phyloP scores from a whole-genome alignment of 495 filamentous ascomycete species.

The Aspergillus asperescens region DNA sequence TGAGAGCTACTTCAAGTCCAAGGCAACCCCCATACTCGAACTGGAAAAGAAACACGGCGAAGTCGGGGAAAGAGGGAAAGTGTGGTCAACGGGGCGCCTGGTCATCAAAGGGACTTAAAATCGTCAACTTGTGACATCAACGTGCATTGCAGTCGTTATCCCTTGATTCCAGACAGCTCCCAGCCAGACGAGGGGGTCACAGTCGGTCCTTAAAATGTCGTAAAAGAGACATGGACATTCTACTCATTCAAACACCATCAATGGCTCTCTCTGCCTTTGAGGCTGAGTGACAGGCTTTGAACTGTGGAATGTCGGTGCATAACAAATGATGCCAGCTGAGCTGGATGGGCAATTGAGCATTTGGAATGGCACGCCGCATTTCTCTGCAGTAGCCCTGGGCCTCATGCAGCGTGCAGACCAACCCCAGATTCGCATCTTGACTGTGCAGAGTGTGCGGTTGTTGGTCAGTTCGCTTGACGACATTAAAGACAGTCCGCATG shows the following conservation, averaged over 20 bases:
- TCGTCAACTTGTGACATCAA: conserved; percentile 7
- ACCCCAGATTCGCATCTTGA: conserved; percentile 7
- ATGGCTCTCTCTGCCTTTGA: background rate
- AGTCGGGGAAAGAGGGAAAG: background rate
- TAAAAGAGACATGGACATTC: conserved; percentile 4
- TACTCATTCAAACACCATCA: background rate
- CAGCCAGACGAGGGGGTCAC: background rate
- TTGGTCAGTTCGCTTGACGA: background rate
- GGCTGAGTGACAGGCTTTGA: background rate
- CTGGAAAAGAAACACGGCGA: background rate
- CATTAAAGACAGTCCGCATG: background rate
- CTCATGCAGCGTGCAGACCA: background rate
- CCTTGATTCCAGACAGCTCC: background rate
- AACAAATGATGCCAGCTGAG: conserved; percentile 20
- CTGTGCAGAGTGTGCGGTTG: background rate
- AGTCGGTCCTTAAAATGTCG: background rate
- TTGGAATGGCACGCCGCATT: conserved; percentile 20
- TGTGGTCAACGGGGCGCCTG: too few relatives aligned
- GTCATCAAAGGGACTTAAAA: background rate
- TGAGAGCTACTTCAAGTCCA: background rate
- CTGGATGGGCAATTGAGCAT: conserved; percentile 13
- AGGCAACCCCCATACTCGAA: conserved; percentile 4
- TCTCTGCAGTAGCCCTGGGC: conserved; percentile 16
- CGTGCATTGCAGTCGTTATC: background rate
- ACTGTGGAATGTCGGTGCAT: conserved; percentile 4